phyloP scores from a whole-genome alignment of 2,329 filamentous ascomycete species.

The Chaetomiaceae sp. region DNA sequence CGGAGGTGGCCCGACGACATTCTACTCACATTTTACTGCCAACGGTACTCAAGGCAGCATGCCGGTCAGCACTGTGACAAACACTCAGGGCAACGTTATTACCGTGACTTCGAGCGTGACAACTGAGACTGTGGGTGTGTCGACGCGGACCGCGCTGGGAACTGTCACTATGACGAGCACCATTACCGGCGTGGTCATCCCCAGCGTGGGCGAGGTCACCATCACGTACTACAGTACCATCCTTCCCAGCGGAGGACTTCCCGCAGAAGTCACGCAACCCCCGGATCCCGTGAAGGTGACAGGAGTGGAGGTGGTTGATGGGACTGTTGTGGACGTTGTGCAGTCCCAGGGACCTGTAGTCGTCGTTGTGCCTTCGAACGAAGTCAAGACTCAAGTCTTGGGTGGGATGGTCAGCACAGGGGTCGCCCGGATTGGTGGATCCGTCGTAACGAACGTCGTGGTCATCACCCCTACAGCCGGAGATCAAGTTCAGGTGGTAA shows the following conservation, averaged over 20 bases:
- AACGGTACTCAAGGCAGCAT: constrained; percentile 3
- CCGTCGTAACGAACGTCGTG: constrained; percentile 18
- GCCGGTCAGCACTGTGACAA: background rate
- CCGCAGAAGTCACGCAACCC: constrained; percentile 7
- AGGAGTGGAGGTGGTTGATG: constrained; percentile 24
- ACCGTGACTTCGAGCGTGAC: constrained; percentile 6
- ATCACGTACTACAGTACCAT: constrained; percentile 23
- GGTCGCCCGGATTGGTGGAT: constrained; percentile 14
- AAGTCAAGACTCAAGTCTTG: constrained; percentile 18
- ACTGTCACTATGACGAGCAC: constrained; percentile 12
- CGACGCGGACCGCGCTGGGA: constrained; percentile 1
- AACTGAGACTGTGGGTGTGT: background rate
- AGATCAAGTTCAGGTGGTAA: constrained; percentile 7
- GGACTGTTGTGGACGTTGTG: constrained; percentile 22
- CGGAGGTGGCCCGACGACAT: background rate
- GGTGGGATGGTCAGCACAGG: constrained; percentile 17
- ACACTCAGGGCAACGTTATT: background rate
- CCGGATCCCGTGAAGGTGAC: constrained; percentile 23
- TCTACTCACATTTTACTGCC: constrained; percentile 8
- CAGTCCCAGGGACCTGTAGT: constrained; percentile 20
- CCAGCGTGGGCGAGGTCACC: constrained; percentile 21
- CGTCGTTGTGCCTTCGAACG: constrained; percentile 17
- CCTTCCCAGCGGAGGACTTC: constrained; percentile 7
- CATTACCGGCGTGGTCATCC: constrained; percentile 21
- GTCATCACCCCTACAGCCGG: constrained; percentile 23